Evolutionary conservation across 768 basidiomycete species (phyloP).

Genomic region (Daedalea quercina): DNA sequence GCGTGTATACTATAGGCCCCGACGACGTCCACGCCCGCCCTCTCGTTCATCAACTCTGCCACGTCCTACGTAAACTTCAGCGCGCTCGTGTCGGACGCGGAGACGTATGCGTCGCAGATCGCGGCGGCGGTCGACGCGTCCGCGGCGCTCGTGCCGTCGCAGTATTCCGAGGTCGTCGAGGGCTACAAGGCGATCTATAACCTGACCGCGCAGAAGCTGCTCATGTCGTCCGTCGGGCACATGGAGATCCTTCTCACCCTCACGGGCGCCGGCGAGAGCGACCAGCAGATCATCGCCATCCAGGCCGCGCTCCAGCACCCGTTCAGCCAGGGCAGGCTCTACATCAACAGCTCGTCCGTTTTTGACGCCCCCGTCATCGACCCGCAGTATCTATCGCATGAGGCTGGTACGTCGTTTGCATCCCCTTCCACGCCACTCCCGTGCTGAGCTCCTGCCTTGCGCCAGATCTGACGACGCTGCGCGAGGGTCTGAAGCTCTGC

Average conservation of each 20-base stretch:
- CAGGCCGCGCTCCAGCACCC: conserved; percentile 67
- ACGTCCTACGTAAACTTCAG: conserved; percentile 53
- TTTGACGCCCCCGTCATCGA: conserved; percentile 61
- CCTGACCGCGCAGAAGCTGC: conserved; percentile 32
- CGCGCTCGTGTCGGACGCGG: conserved; percentile 32
- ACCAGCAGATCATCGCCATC: conserved; percentile 40
- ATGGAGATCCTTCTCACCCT: conserved; percentile 49
- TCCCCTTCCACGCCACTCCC: background rate
- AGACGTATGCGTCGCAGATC: conserved; percentile 25
- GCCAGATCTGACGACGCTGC: conserved; percentile 39
- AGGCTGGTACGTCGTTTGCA: conserved; percentile 32
- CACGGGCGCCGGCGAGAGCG: conserved; percentile 30
- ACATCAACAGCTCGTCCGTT: conserved; percentile 50
- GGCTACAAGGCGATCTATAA: conserved; percentile 55
- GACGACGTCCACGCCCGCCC: conserved; percentile 26
- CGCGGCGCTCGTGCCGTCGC: conserved; percentile 35
- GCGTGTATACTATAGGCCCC: conserved; percentile 4
- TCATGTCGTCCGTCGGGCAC: conserved; percentile 38
- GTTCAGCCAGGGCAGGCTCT: conserved; percentile 52
- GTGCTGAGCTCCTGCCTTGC: background rate
- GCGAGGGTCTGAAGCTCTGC: conserved; percentile 59
- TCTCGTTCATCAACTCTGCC: conserved; percentile 58
- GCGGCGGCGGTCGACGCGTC: conserved; percentile 24
- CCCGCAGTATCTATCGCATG: conserved; percentile 56
- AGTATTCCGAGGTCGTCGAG: conserved; percentile 36